These are phyloP conservation scores for Garcia nutans DNA, from an alignment of 345 rosid genomes.

Conservation along the genomic window DNA sequence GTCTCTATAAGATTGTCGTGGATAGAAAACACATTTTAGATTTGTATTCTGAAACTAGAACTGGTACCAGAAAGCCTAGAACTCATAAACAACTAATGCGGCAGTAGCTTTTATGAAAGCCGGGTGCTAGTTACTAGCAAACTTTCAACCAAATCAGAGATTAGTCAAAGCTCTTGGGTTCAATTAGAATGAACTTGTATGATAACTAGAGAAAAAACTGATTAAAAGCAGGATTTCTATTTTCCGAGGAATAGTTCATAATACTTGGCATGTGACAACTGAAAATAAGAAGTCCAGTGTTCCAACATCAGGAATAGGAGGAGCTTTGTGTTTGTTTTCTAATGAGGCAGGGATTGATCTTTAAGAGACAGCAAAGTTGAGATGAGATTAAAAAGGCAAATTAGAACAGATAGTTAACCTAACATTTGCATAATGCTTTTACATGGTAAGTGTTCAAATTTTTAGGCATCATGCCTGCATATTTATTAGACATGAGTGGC, in stretches of 20 bases:
- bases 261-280: background rate
- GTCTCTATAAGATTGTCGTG: background rate
- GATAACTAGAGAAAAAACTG: background rate
- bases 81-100: background rate
- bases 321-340: background rate
- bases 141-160: background rate
- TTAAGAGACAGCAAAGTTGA: background rate
- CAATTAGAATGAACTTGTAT: background rate
- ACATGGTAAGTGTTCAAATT: background rate
- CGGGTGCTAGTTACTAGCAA: background rate
- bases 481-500: background rate
- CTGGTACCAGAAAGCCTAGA: background rate
- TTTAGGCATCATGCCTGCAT: background rate
- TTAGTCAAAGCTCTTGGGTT: background rate
- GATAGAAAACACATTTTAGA: background rate
- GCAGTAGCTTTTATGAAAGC: slow-evolving; percentile 10
- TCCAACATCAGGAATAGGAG: background rate
- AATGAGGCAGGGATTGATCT: background rate
- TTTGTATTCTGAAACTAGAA: slow-evolving; percentile 5
- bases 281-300: background rate
- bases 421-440: background rate
- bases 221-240: background rate
- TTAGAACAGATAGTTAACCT: background rate
- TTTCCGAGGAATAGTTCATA: background rate
- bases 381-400: background rate